Base-by-base conservation (phyloP, 2,329 filamentous ascomycete species). In the Neonectria neomacrospora region DNA sequence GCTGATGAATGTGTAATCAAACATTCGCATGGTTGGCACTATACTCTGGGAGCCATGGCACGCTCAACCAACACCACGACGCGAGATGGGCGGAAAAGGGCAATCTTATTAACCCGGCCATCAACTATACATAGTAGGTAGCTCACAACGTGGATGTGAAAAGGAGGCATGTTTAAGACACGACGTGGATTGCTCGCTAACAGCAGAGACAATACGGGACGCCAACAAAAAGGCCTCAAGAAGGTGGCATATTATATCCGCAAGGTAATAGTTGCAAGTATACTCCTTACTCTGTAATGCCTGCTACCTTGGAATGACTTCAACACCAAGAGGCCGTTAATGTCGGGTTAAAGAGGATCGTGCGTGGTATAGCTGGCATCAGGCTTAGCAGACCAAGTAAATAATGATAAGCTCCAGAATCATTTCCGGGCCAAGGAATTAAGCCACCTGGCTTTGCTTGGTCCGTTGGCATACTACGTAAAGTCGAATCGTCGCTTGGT, bases 1-100 rank as follows among this genome's bases (percentile, higher is more conserved):
- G 54, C 54, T 59, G n/a, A 47, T 57, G 12, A 47, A 57, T 2
- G 44, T 45, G 63, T 64, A 72, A 72, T 73, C 54, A 72, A 73
- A 69, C 60, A 61, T 47, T 48, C 42, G 50, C 58, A 63, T 63
- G 59, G 54, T 32, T 61, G 64, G 51, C 34, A 8, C 34, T 37
- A 16, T 41, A 57, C 50, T 50, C 45, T 42, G 18, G 58, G 53
- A 63, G 54, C 58, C 45, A 61, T 64, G 42, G 32, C 48, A 26
- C 70, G 64, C 67, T 69, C 47, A 61, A 34, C 50, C 50, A 63
- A 51, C 59, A 65, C 14, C 23, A n/a, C 37, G 44, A 57, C 30
- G 23, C 39, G 52, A 54, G 37, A 58, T 56, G 63, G 28, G 47
- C 47, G 47, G n/a, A 50, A 59, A 59, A 55, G 44, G 61, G 64